phyloP scores from a whole-genome alignment of 2,329 filamentous ascomycete species.

The Phialemonium atrogriseum region DNA sequence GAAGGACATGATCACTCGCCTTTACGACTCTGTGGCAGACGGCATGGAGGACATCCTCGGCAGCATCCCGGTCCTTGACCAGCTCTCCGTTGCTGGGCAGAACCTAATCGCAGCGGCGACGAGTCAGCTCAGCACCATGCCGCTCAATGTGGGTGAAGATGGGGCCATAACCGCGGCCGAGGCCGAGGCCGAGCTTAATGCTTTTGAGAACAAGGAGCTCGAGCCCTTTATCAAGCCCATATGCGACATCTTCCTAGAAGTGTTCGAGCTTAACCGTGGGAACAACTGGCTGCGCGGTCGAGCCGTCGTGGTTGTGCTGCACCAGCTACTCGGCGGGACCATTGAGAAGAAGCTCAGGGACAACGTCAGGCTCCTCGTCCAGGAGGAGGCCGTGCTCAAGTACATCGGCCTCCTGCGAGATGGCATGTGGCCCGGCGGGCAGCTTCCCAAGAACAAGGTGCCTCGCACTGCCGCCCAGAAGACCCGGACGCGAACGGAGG shows the following conservation, averaged over 20 bases:
- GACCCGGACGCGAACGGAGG: constrained; percentile 73
- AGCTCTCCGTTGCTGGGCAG: constrained; percentile 85
- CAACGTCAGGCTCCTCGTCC: constrained; percentile 61
- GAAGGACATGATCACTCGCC: constrained; percentile 82
- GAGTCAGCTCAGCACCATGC: constrained; percentile 50
- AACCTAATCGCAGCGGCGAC: constrained; percentile 76
- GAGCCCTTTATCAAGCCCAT: constrained; percentile 98
- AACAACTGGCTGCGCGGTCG: constrained; percentile 96
- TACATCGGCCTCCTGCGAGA: constrained; percentile 70
- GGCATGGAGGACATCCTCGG: constrained; percentile 97
- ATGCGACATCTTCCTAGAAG: constrained; percentile 92
- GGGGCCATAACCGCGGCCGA: constrained; percentile 48
- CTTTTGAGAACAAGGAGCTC: constrained; percentile 81
- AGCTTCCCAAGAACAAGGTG: constrained; percentile 37
- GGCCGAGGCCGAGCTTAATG: constrained; percentile 87
- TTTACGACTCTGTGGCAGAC: constrained; percentile 95
- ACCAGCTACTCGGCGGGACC: constrained; percentile 90
- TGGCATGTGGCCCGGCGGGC: constrained; percentile 72
- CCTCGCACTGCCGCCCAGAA: constrained; percentile 65
- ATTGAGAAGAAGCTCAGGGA: constrained; percentile 95
- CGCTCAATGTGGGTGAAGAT: constrained; percentile 43
- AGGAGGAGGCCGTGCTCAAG: constrained; percentile 69
- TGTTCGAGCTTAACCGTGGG: constrained; percentile 87
- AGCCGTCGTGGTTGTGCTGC: constrained; percentile 90
- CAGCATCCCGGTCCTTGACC: constrained; percentile 91